Percentiles rank a stretch among this genome's conserved stretches.
Conservation (phyloP, 169 alveolate genomes). For the Plasmodium inui region DNA sequence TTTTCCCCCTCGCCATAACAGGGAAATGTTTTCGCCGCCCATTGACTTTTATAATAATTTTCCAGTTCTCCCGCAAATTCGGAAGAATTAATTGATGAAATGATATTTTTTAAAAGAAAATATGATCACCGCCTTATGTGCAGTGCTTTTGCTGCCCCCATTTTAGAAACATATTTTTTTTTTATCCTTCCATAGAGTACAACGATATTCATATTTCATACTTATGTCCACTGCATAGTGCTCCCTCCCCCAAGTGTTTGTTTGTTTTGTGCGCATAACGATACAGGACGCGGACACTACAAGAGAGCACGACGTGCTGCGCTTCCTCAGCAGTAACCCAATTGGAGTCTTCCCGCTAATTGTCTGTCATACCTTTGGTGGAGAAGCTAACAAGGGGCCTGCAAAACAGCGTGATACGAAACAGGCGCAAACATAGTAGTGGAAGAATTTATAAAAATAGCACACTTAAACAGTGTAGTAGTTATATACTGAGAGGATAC, state of each 20-base stretch:
- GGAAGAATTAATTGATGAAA: neutral
- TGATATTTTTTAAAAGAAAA: neutral
- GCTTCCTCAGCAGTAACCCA: neutral
- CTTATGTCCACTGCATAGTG: neutral
- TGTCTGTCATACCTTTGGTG: neutral
- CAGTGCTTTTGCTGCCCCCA: neutral
- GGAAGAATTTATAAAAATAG: neutral
- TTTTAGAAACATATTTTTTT: neutral
- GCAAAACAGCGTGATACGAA: neutral
- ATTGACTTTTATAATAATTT: neutral
- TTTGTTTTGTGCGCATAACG: neutral
- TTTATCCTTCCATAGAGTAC: neutral
- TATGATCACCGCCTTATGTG: neutral
- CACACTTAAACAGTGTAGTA: neutral
- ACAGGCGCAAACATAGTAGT: neutral
- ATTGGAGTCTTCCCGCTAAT: neutral
- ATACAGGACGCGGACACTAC: constrained; percentile 1
- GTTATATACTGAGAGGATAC: neutral
- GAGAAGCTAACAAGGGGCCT: neutral
- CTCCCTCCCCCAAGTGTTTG: neutral
- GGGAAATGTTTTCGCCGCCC: neutral
- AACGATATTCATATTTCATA: neutral
- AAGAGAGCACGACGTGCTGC: neutral
- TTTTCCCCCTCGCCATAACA: neutral
- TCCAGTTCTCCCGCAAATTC: neutral